Conservation (phyloP, 306 rosid genomes). For the Potentilla sterilis region DNA sequence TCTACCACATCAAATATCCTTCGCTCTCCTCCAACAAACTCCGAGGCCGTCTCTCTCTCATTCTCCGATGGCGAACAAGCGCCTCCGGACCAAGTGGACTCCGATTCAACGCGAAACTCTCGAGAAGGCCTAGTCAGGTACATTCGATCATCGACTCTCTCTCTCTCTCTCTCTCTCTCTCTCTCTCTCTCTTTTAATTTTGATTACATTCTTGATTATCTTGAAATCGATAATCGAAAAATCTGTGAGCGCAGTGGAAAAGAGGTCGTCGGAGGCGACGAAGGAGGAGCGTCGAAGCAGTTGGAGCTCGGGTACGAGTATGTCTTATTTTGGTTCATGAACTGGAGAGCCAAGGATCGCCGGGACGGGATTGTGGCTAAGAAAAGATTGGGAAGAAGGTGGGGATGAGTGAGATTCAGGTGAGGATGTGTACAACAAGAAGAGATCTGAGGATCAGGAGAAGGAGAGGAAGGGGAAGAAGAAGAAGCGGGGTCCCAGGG, state of each 20-base stretch:
- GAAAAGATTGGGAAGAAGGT: slow-evolving; percentile 1
- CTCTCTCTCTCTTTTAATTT: not conserved
- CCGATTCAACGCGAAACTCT: slow-evolving; percentile 3
- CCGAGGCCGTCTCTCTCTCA: not conserved
- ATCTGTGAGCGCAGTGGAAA: not conserved
- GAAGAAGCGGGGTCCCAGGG: not conserved
- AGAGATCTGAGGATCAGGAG: slow-evolving; percentile 1
- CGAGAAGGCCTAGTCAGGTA: slow-evolving; percentile 5
- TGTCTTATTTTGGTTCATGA: not conserved
- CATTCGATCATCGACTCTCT: not conserved
- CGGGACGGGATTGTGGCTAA: not conserved
- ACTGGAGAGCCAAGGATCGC: slow-evolving; percentile 7
- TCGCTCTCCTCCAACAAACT: not conserved
- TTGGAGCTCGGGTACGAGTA: not conserved
- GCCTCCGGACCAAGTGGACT: slow-evolving; percentile 6
- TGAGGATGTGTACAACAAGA: slow-evolving; percentile 6
- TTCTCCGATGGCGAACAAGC: slow-evolving; percentile 12
- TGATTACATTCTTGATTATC: not conserved
- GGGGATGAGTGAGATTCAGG: slow-evolving; percentile 11
- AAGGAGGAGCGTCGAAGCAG: not conserved
- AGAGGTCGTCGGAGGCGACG: not conserved
- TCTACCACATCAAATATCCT: not conserved
- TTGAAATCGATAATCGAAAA: not conserved
- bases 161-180: too few species aligned
- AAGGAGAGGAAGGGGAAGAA: not conserved